Evolutionary conservation across 371 early-diverging fungal genomes (phyloP), one percentile per base, ranked within the genome.

Genomic region (Saksenaea vasiformis): DNA sequence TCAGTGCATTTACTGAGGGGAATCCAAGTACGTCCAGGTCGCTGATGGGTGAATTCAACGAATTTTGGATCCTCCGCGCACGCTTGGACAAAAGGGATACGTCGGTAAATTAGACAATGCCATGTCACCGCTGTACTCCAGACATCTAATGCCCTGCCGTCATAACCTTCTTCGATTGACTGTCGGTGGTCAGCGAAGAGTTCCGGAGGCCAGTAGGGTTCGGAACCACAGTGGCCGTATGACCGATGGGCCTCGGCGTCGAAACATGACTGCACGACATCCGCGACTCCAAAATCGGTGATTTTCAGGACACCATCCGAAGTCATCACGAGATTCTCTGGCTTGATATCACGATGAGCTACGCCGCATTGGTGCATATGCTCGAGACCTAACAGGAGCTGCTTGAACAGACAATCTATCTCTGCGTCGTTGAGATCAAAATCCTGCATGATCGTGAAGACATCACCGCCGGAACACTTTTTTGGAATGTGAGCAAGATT

Each of bases 291-390:
- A 86, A 97, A 99, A 77, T 99, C 98, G 5, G 95, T 93, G 66
- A 98, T 96, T 78, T 99, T 99, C 44, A 98, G 70, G 19, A 86
- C 84, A 36, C 90, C 87, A 9, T 79, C 76, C 2, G 73, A 78
- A 63, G 95, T 94, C 65, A 98, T 71, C 4, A 99, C 79, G 43
- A 98, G 77, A 79, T 99, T 98, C 74, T 98, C 93, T 5, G 92
- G 90, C 66, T 93, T 93, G 68, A 93, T 86, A 60, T 93, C 92
- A 39, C 99, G 87, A 68, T 87, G 88, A 38, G 85, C 86, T 38
- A 92, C 96, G n/a, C 99, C 99, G 58, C 92, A 82, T 24, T 92
- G 79, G 80, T 99, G 99, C 69, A 96, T 93, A 75, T 98, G 96
- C 54, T 93, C 92, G 47, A 99, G 85, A 54, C 98, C 95, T 54